A percentile compares a stretch with the other conserved stretches of the same genome.
These are phyloP conservation scores for Triticum turgidum DNA, from an alignment of 176 grass and related monocot genomes.

Conservation along the genomic window DNA sequence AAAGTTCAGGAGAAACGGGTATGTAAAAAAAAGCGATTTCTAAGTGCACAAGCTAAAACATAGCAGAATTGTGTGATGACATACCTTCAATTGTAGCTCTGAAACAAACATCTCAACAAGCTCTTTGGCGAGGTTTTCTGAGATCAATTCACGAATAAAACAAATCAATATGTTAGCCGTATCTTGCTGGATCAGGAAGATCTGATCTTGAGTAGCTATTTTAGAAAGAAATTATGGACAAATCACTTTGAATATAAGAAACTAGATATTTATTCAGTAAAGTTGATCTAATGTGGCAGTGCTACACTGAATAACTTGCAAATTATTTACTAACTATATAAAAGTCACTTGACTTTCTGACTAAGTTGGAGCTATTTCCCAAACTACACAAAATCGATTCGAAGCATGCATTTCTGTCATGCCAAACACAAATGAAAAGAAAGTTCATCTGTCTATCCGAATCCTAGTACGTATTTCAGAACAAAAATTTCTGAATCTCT, in stretches of 20 bases:
- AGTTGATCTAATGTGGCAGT: background rate
- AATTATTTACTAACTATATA: background rate
- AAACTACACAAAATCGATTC: background rate
- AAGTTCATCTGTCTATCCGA: background rate
- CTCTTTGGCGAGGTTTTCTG: conserved; percentile 73
- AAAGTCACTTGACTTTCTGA: conserved; percentile 13
- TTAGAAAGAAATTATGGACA: background rate
- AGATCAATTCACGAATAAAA: conserved; percentile 27
- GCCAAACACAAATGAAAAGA: background rate
- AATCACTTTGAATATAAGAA: background rate
- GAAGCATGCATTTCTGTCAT: background rate
- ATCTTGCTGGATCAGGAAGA: background rate
- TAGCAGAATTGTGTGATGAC: background rate
- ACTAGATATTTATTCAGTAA: conserved; percentile 18
- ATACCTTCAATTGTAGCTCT: conserved; percentile 80
- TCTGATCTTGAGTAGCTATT: background rate
- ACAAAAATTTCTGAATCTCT: background rate
- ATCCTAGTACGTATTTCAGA: background rate
- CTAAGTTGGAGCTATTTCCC: background rate
- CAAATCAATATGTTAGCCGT: conserved; percentile 15
- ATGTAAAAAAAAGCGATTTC: conserved; percentile 3
- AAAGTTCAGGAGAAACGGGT: background rate
- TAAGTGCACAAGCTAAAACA: conserved; percentile 18
- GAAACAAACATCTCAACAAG: conserved; percentile 78
- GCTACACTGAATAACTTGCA: conserved; percentile 6